Conservation (phyloP, 2,329 filamentous ascomycete species). For the Calonectria ilicicola region DNA sequence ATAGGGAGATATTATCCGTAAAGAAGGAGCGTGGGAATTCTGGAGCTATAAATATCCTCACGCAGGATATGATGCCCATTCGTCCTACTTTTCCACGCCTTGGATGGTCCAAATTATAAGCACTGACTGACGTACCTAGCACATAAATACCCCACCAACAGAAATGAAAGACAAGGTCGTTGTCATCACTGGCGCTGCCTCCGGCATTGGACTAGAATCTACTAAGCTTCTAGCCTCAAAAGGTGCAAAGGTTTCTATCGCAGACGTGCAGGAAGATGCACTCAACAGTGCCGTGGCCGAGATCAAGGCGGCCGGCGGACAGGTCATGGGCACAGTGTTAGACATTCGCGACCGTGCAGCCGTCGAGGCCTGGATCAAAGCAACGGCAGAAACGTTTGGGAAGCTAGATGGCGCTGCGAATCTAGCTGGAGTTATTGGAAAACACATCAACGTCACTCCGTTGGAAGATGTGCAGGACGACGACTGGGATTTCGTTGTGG, state of each 20-base stretch:
- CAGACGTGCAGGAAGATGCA: neutral
- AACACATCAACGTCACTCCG: neutral
- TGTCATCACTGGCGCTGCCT: constrained; percentile 8
- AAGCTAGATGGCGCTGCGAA: constrained; percentile 11
- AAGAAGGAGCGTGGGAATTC: too few relatives aligned
- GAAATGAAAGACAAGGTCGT: constrained; percentile 9
- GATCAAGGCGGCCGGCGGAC: neutral
- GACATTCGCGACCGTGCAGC: neutral
- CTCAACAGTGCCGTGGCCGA: neutral
- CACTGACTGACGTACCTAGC: too few relatives aligned
- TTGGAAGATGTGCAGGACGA: constrained; percentile 4
- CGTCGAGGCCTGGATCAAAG: constrained; percentile 3
- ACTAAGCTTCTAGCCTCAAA: constrained; percentile 1
- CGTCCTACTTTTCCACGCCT: too few relatives aligned
- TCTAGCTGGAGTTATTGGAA: constrained; percentile 8
- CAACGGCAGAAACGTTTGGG: neutral
- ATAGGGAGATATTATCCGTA: too few relatives aligned
- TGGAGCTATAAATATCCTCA: too few relatives aligned
- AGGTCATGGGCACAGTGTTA: neutral
- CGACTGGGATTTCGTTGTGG: constrained; percentile 16
- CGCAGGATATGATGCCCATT: too few relatives aligned
- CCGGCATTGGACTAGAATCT: neutral
- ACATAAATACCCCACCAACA: too few relatives aligned
- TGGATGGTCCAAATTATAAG: too few relatives aligned
- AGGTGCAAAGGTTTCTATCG: constrained; percentile 3